A percentile compares a stretch with the other conserved stretches of the same genome.
Evolutionary conservation across 2,329 filamentous ascomycete genomes (phyloP).

Genomic region (Alternaria sp.): DNA sequence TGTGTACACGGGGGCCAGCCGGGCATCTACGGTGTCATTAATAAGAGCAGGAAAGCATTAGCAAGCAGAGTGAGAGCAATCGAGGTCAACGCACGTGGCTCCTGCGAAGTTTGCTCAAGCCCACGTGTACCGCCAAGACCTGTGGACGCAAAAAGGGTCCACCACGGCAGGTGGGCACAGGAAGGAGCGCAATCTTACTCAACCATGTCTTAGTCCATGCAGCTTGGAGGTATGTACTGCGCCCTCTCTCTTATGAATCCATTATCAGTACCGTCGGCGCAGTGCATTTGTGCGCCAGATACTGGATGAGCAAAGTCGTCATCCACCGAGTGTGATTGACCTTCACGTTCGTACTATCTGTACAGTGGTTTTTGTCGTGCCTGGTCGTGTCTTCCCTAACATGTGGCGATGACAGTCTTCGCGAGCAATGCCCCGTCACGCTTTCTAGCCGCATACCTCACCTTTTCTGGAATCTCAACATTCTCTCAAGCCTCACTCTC

Average conservation of each 20-base stretch:
- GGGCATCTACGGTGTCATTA: too few relatives aligned
- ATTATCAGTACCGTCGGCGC: background rate
- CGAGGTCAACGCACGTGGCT: background rate
- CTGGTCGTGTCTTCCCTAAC: background rate
- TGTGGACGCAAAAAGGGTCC: background rate
- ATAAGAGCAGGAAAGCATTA: too few relatives aligned
- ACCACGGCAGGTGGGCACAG: background rate
- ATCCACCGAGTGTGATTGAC: background rate
- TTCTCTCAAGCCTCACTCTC: background rate
- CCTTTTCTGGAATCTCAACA: background rate
- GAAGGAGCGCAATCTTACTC: background rate
- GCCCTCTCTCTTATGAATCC: background rate
- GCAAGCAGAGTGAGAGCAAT: background rate
- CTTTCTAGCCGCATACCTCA: background rate
- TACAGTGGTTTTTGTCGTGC: background rate
- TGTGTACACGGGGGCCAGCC: too few relatives aligned
- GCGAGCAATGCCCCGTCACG: background rate
- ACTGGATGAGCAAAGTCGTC: background rate
- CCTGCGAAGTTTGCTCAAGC: background rate
- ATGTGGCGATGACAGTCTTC: background rate
- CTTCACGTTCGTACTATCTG: background rate
- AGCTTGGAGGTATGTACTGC: background rate
- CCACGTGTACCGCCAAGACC: background rate
- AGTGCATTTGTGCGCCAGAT: background rate
- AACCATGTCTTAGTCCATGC: background rate